Base-by-base conservation (phyloP, 768 basidiomycete species). In the Trametes cubensis region DNA sequence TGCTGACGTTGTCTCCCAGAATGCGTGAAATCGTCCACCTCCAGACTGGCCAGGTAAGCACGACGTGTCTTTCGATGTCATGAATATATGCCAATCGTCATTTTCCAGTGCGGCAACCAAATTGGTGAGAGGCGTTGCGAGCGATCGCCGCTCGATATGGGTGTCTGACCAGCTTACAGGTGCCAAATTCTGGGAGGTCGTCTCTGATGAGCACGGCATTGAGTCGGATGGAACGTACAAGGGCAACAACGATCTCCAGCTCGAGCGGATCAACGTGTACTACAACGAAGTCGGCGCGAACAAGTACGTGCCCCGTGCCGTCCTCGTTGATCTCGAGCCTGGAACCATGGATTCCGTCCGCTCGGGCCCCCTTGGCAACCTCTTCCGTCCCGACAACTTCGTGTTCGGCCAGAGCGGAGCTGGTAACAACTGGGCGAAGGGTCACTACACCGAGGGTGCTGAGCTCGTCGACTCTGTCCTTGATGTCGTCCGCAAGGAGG, bases 361-460 rank as follows among this genome's bases (percentile, higher is more conserved):
- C 77, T 89, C 90, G 54, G 92, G 93, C 54, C 92, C 94, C 69
- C 85, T 96, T 57, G 95, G 95, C 72, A 79, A 80, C 66, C 87
- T 98, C 66, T 98, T 97, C 92, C 89, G 94, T 70, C 95, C 95
- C 40, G 95, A 97, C 80, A 98, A 97, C 85, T 96, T 96, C 73
- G 94, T 98, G 71, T 97, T 95, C 67, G 96, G 95, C 58, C 96
- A 98, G 79, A 94, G 88, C 76, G 95, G 95, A 79, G 96, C 95
- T 69, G 95, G 96, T 73, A 98, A 99, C 87, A 98, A 98, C 82
- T 98, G 97, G 97, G 96, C 97, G 23, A 99, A 98, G 89, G 96
- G 96, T 83, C 91, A 94, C 75, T 95, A 95, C 79, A 94, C 90
- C 46, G 90, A 94, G 77, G 96, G 96, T 70, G 97, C 97, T 74